Conservation (phyloP, 169 alveolate genomes). For the Plasmodium blacklocki region DNA sequence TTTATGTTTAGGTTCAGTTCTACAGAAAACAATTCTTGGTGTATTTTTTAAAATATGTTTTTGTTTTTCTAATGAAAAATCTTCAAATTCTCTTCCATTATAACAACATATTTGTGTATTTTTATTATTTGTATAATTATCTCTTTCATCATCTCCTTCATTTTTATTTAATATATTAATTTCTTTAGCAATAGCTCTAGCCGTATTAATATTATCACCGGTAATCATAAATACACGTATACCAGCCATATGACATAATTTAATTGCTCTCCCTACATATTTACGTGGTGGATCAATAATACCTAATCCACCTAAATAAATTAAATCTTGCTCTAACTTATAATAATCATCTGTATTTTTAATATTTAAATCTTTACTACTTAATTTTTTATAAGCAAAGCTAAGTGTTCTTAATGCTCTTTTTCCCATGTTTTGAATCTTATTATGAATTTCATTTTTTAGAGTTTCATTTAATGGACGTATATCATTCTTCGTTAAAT, state of each 20-base stretch:
- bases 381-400: slow-evolving; percentile 83
- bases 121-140: slow-evolving; percentile 21
- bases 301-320: slow-evolving; percentile 96
- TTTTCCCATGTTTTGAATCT: slow-evolving; percentile 92
- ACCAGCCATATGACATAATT: slow-evolving; percentile 97
- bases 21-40: slow-evolving; percentile 95
- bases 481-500: slow-evolving; percentile 89
- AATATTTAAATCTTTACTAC: slow-evolving; percentile 77
- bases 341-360: slow-evolving; percentile 81
- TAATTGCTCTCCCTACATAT: slow-evolving; percentile 94
- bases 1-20: slow-evolving; percentile 99
- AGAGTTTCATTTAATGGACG: slow-evolving; percentile 87
- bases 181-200: slow-evolving; percentile 98
- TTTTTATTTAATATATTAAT: slow-evolving; percentile 90
- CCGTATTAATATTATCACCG: slow-evolving; percentile 98
- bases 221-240: slow-evolving; percentile 99
- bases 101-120: slow-evolving; percentile 82
- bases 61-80: slow-evolving; percentile 85
- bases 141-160: slow-evolving; percentile 14
- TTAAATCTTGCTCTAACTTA: slow-evolving; percentile 92
- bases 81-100: slow-evolving; percentile 97
- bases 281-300: slow-evolving; percentile 99
- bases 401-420: slow-evolving; percentile 92
- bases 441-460: slow-evolving; percentile 84
- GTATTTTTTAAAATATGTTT: slow-evolving; percentile 88